Percentiles rank a stretch among this genome's conserved stretches.
These are phyloP conservation scores for Tephrocybe sp. DNA, from an alignment of 768 basidiomycete species.

Conservation along the genomic window DNA sequence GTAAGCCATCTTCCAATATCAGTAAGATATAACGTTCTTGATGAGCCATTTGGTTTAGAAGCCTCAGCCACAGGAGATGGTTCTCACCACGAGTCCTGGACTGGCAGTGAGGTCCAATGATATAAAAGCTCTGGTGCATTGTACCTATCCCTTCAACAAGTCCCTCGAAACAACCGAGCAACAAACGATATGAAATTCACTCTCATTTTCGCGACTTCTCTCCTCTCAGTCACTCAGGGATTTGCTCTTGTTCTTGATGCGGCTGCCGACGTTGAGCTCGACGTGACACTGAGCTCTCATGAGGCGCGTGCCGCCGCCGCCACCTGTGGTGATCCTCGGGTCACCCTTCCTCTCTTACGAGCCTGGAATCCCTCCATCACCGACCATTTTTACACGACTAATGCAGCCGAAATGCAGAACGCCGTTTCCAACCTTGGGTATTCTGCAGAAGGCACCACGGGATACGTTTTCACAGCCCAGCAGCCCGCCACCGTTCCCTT, in stretches of 20 bases:
- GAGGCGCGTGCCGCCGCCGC: background rate
- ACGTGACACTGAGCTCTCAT: background rate
- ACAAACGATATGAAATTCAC: conserved; percentile 2
- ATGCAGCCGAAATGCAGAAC: conserved; percentile 10
- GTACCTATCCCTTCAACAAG: no score
- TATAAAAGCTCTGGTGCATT: no score
- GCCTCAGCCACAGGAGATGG: no score
- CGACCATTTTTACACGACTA: conserved; percentile 19
- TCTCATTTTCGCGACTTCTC: conserved; percentile 1
- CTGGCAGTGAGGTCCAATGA: no score
- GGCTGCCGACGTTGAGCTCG: background rate
- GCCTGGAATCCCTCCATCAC: background rate
- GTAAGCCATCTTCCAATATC: no score
- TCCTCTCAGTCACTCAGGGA: background rate
- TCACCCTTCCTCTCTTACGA: conserved; percentile 10
- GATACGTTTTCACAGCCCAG: conserved; percentile 12
- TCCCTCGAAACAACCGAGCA: background rate
- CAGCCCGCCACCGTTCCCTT: conserved; percentile 16
- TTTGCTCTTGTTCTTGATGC: background rate
- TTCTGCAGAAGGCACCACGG: conserved; percentile 16
- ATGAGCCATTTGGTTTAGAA: no score
- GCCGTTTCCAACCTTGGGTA: conserved; percentile 14
- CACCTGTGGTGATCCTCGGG: conserved; percentile 12
- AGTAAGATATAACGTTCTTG: no score
- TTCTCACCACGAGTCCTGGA: no score